Evolutionary conservation across 768 basidiomycete species (phyloP), one percentile per base, ranked within the genome.

Genomic region (Leccinum variicolor): DNA sequence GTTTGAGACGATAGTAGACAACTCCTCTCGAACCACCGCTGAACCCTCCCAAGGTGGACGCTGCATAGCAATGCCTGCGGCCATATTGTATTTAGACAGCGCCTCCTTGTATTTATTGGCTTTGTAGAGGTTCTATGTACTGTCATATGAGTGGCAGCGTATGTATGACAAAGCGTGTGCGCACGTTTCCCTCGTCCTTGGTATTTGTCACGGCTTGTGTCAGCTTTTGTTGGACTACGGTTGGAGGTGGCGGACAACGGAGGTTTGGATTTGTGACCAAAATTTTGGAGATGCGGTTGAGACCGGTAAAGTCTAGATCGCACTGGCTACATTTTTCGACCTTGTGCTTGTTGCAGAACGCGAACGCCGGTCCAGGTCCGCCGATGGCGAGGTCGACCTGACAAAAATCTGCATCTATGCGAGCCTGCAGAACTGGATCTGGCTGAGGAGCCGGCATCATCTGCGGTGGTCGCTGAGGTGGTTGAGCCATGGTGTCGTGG

Each of bases 181-280:
- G 67, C 67, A 93, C 93, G 72, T 99, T 99, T 58, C 97, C 97
- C 61, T 96, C 92, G 50, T 98, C 96, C 69, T 98, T 98, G 5
- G 88, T 86, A 49, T 80, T 76, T 14, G 83, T 87, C 55, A 98
- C 83, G 21, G 84, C 81, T 62, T 87, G 83, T 0, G 89, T 82
- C 19, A 96, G 75, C 61, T 90, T 88, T 66, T 86, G 85, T 8
- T 87, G 85, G 51, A 90, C 76, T 50, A 94, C 79, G 60, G 85
- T 87, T 28, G 85, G 82, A 4, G 94, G 93, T 2, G 94, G 94
- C 9, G 81, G 93, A 65, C 90, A 90, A 50, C 84, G 81, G 17
- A 91, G 75, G 60, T 79, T 82, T 28, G 89, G 87, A 67, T 93
- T 86, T 62, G 78, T 73, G 59, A 81, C 79, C 55, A 94, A 81